Base-by-base conservation (phyloP, 768 basidiomycete species). In the Leccinum longicurvipes region DNA sequence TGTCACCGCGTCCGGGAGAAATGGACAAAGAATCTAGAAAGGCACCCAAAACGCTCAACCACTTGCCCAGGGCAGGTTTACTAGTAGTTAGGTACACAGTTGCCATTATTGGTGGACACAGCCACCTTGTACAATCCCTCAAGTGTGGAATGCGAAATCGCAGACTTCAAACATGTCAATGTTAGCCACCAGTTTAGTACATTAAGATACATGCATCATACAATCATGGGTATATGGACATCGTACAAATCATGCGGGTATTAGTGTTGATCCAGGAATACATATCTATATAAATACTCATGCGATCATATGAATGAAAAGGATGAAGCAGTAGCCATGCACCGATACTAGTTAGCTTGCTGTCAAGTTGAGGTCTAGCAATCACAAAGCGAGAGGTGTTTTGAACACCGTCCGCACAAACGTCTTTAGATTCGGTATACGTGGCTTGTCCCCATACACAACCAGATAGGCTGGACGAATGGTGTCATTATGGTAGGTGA, bases 401-500 rank as follows among this genome's bases (percentile, higher is more conserved):
- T 73, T 71, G 47, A 71, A 71, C 12, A 71, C 57, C 25, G 48
- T 64, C 45, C 53, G 64, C 25, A 73, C 53, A 41, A 71, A 61
- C 36, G 66, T 57, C 51, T 66, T 73, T 53, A 70, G 48, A 58
- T 57, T 64, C 4, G 36, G 53, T 9, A 49, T 45, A 31, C 55
- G 60, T 47, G 63, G 52, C 50, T 72, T 67, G 34, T 66, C 47
- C 17, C 80, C 82, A 61, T 86, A 87, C 19, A 86, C 78, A n/a
- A 87, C 68, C 54, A 87, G 73, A 68, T 80, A 87, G 0, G 83
- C 83, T 17, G 86, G 86, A 8, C 84, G 79, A 60, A 86, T 80
- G 27, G 85, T 84, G 59, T 86, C 84, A 61, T 86, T 85, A 44
- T 74, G 63, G 60, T 87, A 87, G 14, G 85, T 83, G 8, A 86